These are phyloP conservation scores for Biancaea sappan DNA, from an alignment of 306 rosid species.

Conservation along the genomic window DNA sequence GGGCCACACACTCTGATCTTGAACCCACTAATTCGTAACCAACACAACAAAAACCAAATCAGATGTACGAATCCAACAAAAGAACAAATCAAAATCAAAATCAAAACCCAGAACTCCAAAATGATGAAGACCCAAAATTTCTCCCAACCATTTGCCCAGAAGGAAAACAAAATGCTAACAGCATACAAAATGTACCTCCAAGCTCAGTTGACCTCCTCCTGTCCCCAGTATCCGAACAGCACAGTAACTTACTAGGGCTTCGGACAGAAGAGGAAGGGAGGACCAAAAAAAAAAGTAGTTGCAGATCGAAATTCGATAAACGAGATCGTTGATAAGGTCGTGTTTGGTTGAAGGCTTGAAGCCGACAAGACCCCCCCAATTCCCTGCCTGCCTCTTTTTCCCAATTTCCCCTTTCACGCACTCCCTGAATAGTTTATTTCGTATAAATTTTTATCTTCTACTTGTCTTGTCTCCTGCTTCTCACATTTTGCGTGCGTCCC, in stretches of 20 bases:
- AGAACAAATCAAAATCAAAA: background rate
- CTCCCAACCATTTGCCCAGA: background rate
- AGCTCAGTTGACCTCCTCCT: constrained; percentile 9
- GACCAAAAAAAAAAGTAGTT: background rate
- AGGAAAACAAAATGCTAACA: background rate
- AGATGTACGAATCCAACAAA: background rate
- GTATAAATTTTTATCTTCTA: background rate
- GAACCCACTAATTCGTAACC: constrained; percentile 34
- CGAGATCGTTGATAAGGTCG: constrained; percentile 58
- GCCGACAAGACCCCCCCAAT: constrained; percentile 76
- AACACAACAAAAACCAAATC: background rate
- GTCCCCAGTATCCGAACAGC: background rate
- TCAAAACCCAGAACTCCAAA: background rate
- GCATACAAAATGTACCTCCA: constrained; percentile 3
- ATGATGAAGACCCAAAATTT: background rate
- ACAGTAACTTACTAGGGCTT: constrained; percentile 24
- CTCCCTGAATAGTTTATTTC: background rate
- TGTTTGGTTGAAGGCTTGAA: constrained; percentile 87
- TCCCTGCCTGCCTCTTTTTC: constrained; percentile 35
- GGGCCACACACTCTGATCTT: background rate
- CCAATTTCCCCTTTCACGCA: background rate
- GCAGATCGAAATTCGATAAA: constrained; percentile 37
- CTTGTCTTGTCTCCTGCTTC: background rate
- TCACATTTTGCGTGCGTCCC: background rate
- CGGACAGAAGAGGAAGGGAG: constrained; percentile 32